Conservation (phyloP, 208 protist genomes). For the Acanthamoeba royreba region DNA sequence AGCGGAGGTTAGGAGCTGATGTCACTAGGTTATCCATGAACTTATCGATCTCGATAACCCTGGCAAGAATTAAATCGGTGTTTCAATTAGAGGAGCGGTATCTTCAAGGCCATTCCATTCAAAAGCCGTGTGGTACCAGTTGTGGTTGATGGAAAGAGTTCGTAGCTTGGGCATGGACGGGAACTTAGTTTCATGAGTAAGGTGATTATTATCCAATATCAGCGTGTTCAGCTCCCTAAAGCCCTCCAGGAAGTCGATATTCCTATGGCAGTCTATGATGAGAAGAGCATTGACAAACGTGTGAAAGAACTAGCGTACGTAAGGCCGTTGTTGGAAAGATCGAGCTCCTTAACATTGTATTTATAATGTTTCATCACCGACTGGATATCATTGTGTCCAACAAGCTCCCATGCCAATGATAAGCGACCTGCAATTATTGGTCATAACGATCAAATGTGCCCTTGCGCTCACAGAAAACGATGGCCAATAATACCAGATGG, state of each 20-base stretch:
- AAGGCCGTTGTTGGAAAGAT: conserved; percentile 34
- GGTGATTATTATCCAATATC: conserved; percentile 44
- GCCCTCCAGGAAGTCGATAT: conserved; percentile 31
- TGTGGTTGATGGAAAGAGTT: conserved; percentile 40
- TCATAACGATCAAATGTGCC: not conserved
- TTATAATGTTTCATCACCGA: conserved; percentile 40
- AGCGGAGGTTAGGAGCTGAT: not conserved
- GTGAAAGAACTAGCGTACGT: not conserved
- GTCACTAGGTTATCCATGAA: conserved; percentile 27
- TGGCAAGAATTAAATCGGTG: too few species aligned
- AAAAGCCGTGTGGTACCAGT: too few species aligned
- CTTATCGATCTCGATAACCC: conserved; percentile 35
- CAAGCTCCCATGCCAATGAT: conserved; percentile 44
- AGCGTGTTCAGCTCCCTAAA: conserved; percentile 48
- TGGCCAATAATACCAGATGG: not conserved
- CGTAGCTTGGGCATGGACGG: conserved; percentile 30
- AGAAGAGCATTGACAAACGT: not conserved
- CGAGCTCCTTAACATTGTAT: conserved; percentile 36
- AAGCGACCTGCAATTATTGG: not conserved
- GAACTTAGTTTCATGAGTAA: conserved; percentile 45
- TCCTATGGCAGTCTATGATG: not conserved
- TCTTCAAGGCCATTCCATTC: too few species aligned
- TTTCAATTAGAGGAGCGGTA: too few species aligned
- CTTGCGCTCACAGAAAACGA: not conserved
- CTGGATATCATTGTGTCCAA: conserved; percentile 13